These are phyloP conservation scores for Claviceps capensis DNA, from an alignment of 2,329 filamentous ascomycete species.

Conservation along the genomic window DNA sequence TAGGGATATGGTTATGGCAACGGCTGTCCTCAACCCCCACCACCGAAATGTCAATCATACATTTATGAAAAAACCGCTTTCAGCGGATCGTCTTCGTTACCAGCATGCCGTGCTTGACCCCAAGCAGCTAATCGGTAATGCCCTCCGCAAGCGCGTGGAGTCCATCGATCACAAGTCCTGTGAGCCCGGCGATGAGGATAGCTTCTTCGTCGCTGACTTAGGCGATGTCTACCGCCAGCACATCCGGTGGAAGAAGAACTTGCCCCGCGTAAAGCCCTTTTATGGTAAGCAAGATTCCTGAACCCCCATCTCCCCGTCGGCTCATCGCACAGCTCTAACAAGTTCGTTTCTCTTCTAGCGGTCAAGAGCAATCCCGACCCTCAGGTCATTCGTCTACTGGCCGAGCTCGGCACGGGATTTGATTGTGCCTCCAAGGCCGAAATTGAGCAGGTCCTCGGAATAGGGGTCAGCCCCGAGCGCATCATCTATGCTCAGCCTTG, in stretches of 20 bases:
- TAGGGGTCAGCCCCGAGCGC: conserved; percentile 73
- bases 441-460: conserved; percentile 78
- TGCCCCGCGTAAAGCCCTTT: conserved; percentile 86
- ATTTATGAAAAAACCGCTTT: conserved; percentile 30
- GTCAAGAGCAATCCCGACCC: conserved; percentile 98
- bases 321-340: neutral
- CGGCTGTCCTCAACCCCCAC: conserved; percentile 41
- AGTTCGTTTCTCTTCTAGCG: conserved; percentile 36
- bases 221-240: conserved; percentile 99
- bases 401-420: conserved; percentile 82
- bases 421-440: conserved; percentile 97
- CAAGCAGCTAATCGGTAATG: conserved; percentile 74
- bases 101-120: conserved; percentile 33
- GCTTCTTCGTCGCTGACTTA: conserved; percentile 96
- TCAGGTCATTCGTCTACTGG: conserved; percentile 75
- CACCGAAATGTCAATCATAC: conserved; percentile 33
- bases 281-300: conserved; percentile 51
- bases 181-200: conserved; percentile 86
- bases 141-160: conserved; percentile 74
- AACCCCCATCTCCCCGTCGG: neutral
- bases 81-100: conserved; percentile 26
- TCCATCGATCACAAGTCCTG: conserved; percentile 77
- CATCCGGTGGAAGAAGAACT: conserved; percentile 90
- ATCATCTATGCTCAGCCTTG: conserved; percentile 99
- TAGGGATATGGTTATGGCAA: conserved; percentile 53